Evolutionary conservation across 768 basidiomycete species (phyloP).

Genomic region (Gyrodon lividus): DNA sequence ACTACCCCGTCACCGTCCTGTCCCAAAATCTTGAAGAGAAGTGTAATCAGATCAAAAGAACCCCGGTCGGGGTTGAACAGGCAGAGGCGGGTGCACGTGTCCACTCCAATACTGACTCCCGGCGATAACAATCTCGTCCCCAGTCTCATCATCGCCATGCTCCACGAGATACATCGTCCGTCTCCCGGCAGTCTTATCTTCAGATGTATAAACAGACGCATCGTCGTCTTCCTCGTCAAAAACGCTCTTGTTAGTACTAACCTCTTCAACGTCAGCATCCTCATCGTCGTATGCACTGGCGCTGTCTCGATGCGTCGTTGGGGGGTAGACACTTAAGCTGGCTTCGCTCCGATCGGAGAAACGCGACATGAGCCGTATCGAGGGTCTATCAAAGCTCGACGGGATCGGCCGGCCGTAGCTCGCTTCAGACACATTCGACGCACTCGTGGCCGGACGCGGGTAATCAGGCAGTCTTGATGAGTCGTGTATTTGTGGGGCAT

Average conservation of each 20-base stretch:
- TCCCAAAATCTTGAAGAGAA: neutral
- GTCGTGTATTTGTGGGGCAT: slow-evolving; percentile 8
- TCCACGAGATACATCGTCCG: slow-evolving; percentile 35
- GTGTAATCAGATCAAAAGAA: slow-evolving; percentile 21
- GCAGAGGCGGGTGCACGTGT: slow-evolving; percentile 19
- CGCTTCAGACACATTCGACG: slow-evolving; percentile 20
- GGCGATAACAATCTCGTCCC: slow-evolving; percentile 18
- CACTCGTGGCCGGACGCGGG: slow-evolving; percentile 20
- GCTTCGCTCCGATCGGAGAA: slow-evolving; percentile 20
- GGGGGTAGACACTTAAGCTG: slow-evolving; percentile 18
- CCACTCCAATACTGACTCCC: slow-evolving; percentile 22
- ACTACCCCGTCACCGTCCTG: slow-evolving; percentile 5
- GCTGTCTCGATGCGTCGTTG: slow-evolving; percentile 15
- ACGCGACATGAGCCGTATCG: slow-evolving; percentile 12
- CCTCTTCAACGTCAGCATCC: slow-evolving; percentile 21
- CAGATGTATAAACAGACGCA: slow-evolving; percentile 29
- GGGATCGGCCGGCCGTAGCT: slow-evolving; percentile 18
- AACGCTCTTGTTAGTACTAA: slow-evolving; percentile 3
- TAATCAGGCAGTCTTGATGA: slow-evolving; percentile 7
- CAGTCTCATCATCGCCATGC: slow-evolving; percentile 25
- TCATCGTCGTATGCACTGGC: slow-evolving; percentile 21
- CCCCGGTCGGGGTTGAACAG: slow-evolving; percentile 23
- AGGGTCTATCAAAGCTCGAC: slow-evolving; percentile 3
- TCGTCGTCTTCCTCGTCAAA: slow-evolving; percentile 28
- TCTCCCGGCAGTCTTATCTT: slow-evolving; percentile 33